Conservation (phyloP, 2,329 filamentous ascomycete genomes). For the Ophiostoma triangulosporum region DNA sequence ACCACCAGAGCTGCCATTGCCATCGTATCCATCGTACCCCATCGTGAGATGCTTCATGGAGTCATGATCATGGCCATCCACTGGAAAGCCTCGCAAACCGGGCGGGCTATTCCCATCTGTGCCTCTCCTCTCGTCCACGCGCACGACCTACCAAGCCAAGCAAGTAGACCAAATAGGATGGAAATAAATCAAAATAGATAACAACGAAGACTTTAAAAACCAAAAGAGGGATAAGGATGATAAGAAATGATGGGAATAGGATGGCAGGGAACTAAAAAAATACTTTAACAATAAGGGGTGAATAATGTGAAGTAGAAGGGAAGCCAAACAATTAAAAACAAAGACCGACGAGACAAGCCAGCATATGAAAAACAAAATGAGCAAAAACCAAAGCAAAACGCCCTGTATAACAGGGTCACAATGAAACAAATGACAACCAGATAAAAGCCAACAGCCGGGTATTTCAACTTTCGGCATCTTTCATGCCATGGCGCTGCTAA, state of each 20-base stretch:
- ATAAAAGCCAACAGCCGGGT: background rate
- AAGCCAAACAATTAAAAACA: background rate
- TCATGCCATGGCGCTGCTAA: background rate
- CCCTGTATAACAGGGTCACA: too few relatives aligned
- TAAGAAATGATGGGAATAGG: background rate
- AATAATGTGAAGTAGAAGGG: background rate
- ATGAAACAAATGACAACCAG: background rate
- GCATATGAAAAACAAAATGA: background rate
- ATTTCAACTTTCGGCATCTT: slow-evolving; percentile 1
- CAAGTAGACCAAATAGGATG: background rate
- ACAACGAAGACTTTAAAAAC: too few relatives aligned
- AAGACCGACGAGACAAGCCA: background rate
- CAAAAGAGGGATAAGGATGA: background rate
- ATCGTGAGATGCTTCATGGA: too few relatives aligned
- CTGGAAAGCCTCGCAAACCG: background rate
- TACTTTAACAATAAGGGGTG: background rate
- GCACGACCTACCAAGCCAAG: background rate
- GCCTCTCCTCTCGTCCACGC: background rate
- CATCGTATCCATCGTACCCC: background rate
- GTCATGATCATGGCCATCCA: background rate
- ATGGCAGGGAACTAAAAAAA: background rate
- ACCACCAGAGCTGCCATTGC: too few relatives aligned
- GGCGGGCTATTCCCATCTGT: background rate
- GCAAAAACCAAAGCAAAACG: background rate
- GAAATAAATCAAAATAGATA: too few relatives aligned